Conservation (phyloP, 176 grass and related monocot genomes). For the Aegilops speltoides region DNA sequence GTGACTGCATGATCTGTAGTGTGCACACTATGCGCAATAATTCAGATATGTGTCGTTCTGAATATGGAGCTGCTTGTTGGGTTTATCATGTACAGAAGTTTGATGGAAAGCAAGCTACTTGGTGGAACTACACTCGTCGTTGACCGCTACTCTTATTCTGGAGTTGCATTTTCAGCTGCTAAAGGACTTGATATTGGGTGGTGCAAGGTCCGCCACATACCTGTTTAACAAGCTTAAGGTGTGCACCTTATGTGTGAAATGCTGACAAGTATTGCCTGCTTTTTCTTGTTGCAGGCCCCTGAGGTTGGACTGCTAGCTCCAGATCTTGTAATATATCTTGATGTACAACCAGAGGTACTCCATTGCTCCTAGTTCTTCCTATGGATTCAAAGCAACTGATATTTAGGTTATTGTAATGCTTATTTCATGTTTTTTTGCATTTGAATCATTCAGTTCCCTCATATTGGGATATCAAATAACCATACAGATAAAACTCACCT, state of each 20-base stretch:
- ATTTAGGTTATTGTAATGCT: background rate
- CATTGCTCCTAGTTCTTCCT: background rate
- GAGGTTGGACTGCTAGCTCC: conserved; percentile 84
- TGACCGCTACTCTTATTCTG: conserved; percentile 75
- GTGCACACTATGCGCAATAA: background rate
- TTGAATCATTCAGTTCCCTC: background rate
- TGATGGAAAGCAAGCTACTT: conserved; percentile 83
- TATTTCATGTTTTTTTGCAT: background rate
- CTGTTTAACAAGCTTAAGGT: background rate
- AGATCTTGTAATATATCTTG: conserved; percentile 88
- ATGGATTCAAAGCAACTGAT: background rate
- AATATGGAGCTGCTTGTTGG: conserved; percentile 7
- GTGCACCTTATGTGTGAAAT: background rate
- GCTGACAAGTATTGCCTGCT: background rate
- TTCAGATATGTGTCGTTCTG: background rate
- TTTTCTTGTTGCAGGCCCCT: conserved; percentile 53
- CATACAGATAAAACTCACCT: background rate
- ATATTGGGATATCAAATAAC: background rate
- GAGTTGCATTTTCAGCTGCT: conserved; percentile 68
- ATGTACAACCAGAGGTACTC: conserved; percentile 90
- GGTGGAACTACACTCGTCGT: conserved; percentile 72
- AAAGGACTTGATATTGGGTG: conserved; percentile 69
- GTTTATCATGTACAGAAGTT: conserved; percentile 40
- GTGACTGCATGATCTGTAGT: background rate
- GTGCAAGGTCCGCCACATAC: conserved; percentile 56